Conservation (phyloP, 1,284 basidiomycete species). For the Trichosporon faecale region DNA sequence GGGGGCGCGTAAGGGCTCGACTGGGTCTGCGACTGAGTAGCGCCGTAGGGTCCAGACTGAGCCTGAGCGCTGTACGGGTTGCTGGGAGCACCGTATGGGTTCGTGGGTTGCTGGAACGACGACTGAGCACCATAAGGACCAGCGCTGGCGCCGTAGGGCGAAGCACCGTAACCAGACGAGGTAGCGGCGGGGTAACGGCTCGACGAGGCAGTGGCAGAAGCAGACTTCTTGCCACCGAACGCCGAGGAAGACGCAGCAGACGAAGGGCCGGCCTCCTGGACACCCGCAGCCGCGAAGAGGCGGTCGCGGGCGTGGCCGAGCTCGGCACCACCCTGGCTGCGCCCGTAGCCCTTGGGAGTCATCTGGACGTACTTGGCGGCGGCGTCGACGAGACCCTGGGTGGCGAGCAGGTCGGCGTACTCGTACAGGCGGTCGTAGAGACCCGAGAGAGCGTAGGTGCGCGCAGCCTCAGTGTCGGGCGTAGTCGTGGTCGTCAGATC, state of each 20-base stretch:
- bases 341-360: constrained; percentile 76
- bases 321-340: constrained; percentile 58
- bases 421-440: constrained; percentile 94
- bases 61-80: constrained; percentile 8
- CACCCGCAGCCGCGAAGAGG: constrained; percentile 40
- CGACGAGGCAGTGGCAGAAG: constrained; percentile 18
- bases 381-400: constrained; percentile 81
- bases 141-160: constrained; percentile 9
- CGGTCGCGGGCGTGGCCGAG: constrained; percentile 62
- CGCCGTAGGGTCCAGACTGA: constrained; percentile 11
- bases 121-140: constrained; percentile 12
- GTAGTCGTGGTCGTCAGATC: constrained; percentile 58
- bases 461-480: constrained; percentile 56
- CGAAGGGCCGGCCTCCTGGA: constrained; percentile 16
- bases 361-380: constrained; percentile 77
- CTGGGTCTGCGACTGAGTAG: neutral
- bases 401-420: constrained; percentile 87
- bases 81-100: constrained; percentile 9
- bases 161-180: constrained; percentile 15
- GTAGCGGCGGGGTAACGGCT: constrained; percentile 17
- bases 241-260: constrained; percentile 20
- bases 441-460: constrained; percentile 75
- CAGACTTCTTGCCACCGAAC: constrained; percentile 24
- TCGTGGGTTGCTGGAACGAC: constrained; percentile 1
- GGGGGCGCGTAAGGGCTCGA: constrained; percentile 30